These are phyloP conservation scores for Pestalotiopsis sp. DNA, from an alignment of 2,329 filamentous ascomycete genomes.

Conservation along the genomic window DNA sequence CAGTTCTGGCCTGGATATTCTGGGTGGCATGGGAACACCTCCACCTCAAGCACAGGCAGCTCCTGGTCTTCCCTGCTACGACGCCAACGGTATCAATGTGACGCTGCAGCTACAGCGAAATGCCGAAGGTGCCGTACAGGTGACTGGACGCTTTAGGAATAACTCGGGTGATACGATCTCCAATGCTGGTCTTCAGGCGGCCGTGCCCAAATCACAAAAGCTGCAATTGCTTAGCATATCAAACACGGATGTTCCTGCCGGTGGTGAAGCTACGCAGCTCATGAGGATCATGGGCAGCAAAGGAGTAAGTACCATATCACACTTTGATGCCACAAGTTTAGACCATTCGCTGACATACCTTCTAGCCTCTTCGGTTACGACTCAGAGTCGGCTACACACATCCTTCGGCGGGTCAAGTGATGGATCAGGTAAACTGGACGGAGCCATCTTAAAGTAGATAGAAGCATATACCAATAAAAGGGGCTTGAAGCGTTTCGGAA, in stretches of 20 bases:
- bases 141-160: slow-evolving; percentile 84
- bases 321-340: not conserved
- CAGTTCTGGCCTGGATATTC: slow-evolving; percentile 49
- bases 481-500: slow-evolving; percentile 1
- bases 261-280: slow-evolving; percentile 82
- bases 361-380: slow-evolving; percentile 79
- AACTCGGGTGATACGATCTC: slow-evolving; percentile 65
- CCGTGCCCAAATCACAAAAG: slow-evolving; percentile 95
- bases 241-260: slow-evolving; percentile 72
- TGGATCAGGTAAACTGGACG: slow-evolving; percentile 96
- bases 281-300: slow-evolving; percentile 86
- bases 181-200: slow-evolving; percentile 84
- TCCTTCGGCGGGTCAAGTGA: slow-evolving; percentile 68
- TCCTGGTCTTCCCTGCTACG: slow-evolving; percentile 73
- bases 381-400: slow-evolving; percentile 82
- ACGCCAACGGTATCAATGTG: slow-evolving; percentile 81
- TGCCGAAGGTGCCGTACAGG: slow-evolving; percentile 76
- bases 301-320: slow-evolving; percentile 70
- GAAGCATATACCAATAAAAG: slow-evolving; percentile 20
- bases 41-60: slow-evolving; percentile 47
- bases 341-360: slow-evolving; percentile 10
- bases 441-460: slow-evolving; percentile 59
- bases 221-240: slow-evolving; percentile 90
- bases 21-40: slow-evolving; percentile 52
- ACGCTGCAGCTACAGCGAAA: slow-evolving; percentile 84